A percentile compares a stretch with the other conserved stretches of the same genome.
Conservation (phyloP, 2,329 filamentous ascomycete species). For the Xylariaceae sp. region DNA sequence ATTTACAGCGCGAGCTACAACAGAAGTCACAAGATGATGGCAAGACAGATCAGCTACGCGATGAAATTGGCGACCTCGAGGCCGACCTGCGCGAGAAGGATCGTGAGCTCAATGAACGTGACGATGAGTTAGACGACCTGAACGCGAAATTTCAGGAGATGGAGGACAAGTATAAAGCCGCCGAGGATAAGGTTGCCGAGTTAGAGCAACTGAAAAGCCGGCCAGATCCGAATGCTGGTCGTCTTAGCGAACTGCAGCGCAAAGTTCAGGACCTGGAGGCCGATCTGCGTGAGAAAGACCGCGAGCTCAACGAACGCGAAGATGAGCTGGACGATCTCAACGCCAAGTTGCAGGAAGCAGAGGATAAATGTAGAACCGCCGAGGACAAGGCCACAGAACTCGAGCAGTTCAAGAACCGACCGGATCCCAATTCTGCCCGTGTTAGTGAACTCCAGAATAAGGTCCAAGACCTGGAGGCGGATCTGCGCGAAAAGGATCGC, state of each 20-base stretch:
- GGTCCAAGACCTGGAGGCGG: conserved; percentile 34
- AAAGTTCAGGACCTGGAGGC: conserved; percentile 43
- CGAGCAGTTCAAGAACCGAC: too few species aligned
- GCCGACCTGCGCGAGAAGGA: conserved; percentile 70
- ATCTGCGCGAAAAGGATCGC: conserved; percentile 70
- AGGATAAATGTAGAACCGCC: too few species aligned
- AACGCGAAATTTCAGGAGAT: conserved; percentile 48
- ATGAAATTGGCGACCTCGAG: conserved; percentile 55
- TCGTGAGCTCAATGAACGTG: conserved; percentile 63
- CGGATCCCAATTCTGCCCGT: too few species aligned
- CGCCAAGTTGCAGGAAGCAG: conserved; percentile 39
- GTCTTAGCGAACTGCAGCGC: conserved; percentile 34
- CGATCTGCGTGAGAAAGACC: conserved; percentile 52
- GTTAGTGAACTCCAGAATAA: conserved; percentile 50
- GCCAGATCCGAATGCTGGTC: conserved; percentile 36
- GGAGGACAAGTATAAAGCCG: conserved; percentile 39
- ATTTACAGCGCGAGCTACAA: conserved; percentile 55
- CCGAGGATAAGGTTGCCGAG: conserved; percentile 22
- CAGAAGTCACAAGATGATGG: conserved; percentile 51
- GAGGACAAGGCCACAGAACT: too few species aligned
- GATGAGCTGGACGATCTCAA: conserved; percentile 50
- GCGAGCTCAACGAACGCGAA: conserved; percentile 51
- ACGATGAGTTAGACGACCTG: conserved; percentile 67
- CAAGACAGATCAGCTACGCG: conserved; percentile 61
- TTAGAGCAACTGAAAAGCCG: conserved; percentile 36